A percentile compares a stretch with the other conserved stretches of the same genome.
Conservation (phyloP, 2,329 filamentous ascomycete species). For the Fusarium incarnatum region DNA sequence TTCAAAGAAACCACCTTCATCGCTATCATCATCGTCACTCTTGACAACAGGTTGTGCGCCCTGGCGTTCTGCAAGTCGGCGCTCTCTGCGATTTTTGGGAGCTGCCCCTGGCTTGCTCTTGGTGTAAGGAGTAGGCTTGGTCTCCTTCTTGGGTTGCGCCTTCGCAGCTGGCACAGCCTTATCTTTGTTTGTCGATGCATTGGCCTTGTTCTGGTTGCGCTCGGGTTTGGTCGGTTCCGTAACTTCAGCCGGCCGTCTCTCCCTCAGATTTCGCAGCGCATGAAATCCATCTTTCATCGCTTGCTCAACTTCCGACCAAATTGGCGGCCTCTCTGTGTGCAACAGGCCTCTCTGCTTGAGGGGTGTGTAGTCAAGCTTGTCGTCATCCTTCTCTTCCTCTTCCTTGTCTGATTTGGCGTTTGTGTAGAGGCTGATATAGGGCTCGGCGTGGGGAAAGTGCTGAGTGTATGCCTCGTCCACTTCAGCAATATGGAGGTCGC, state of each 20-base stretch:
- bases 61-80: slow-evolving; percentile 52
- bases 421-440: slow-evolving; percentile 75
- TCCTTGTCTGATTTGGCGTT: slow-evolving; percentile 49
- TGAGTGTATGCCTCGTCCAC: slow-evolving; percentile 81
- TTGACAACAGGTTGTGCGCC: slow-evolving; percentile 48
- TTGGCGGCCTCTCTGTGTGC: slow-evolving; percentile 63
- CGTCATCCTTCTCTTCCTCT: slow-evolving; percentile 51
- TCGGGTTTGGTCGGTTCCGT: slow-evolving; percentile 25
- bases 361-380: slow-evolving; percentile 40
- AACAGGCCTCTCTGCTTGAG: slow-evolving; percentile 59
- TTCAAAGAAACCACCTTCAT: slow-evolving; percentile 71
- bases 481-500: slow-evolving; percentile 74
- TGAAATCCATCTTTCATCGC: slow-evolving; percentile 68
- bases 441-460: slow-evolving; percentile 76
- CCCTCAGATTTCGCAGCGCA: slow-evolving; percentile 66
- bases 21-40: slow-evolving; percentile 61
- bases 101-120: slow-evolving; percentile 44
- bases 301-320: slow-evolving; percentile 76
- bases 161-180: slow-evolving; percentile 27
- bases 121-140: slow-evolving; percentile 29
- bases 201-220: slow-evolving; percentile 28
- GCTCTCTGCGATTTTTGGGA: slow-evolving; percentile 52
- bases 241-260: slow-evolving; percentile 56
- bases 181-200: slow-evolving; percentile 36
- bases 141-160: slow-evolving; percentile 36